Conservation (phyloP, 345 rosid species). For the Citrus hindsii region DNA sequence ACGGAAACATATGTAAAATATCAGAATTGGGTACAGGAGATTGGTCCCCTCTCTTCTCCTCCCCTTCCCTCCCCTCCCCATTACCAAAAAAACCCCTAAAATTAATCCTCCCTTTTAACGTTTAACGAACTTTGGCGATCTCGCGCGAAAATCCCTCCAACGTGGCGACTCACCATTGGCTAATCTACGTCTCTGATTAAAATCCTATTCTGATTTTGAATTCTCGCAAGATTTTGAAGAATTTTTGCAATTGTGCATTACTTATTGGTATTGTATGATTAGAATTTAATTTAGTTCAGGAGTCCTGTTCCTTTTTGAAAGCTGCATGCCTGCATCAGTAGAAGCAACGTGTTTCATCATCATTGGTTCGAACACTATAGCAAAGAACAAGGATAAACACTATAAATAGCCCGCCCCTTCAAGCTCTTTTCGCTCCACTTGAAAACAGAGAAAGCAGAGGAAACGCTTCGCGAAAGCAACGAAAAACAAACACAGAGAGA, state of each 20-base stretch:
- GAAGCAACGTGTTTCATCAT: constrained; percentile 15
- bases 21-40: no score
- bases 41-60: no score
- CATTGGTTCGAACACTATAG: constrained; percentile 20
- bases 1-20: no score
- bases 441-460: neutral
- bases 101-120: neutral
- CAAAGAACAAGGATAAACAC: neutral
- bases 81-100: neutral
- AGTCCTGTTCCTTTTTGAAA: no score
- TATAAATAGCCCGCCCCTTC: neutral
- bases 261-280: no score
- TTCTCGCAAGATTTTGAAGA: no score
- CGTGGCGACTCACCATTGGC: neutral
- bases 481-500: neutral
- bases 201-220: neutral
- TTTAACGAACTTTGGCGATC: constrained; percentile 16
- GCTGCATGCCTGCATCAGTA: neutral
- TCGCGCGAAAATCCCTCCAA: neutral
- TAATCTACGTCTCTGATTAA: constrained; percentile 15
- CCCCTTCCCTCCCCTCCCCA: no score
- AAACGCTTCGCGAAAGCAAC: neutral
- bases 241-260: no score
- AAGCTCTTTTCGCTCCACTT: neutral
- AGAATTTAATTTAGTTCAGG: no score